A percentile compares a stretch with the other conserved stretches of the same genome.
Evolutionary conservation across 2,329 filamentous ascomycete genomes (phyloP).

Genomic region (Pseudogymnoascus sp.): DNA sequence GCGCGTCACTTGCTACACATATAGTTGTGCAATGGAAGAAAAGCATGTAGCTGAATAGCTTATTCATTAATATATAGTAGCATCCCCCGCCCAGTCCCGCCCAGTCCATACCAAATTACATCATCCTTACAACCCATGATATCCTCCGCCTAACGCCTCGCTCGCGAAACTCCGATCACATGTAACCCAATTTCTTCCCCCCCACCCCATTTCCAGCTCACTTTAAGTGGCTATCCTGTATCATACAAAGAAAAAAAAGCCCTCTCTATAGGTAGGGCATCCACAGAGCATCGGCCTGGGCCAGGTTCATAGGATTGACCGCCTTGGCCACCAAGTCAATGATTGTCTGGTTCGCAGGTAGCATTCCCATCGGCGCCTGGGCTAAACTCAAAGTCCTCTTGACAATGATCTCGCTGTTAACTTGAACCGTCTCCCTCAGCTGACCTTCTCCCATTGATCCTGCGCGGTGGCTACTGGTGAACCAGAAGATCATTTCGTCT

Average conservation of each 20-base stretch:
- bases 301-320: conserved; percentile 84
- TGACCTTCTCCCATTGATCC: conserved; percentile 53
- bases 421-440: conserved; percentile 67
- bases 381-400: conserved; percentile 84
- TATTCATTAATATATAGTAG: conserved; percentile 8
- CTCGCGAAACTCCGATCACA: conserved; percentile 6
- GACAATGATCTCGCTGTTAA: conserved; percentile 85
- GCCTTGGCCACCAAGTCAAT: conserved; percentile 91
- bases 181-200: conserved; percentile 1
- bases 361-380: conserved; percentile 61
- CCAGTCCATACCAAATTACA: background rate
- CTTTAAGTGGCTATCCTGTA: background rate
- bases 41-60: background rate
- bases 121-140: background rate
- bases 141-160: background rate
- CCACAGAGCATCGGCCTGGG: conserved; percentile 87
- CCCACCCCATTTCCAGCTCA: background rate
- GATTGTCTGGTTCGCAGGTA: conserved; percentile 94
- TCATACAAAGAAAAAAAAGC: background rate
- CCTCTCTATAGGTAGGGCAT: conserved; percentile 77
- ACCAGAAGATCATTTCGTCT: conserved; percentile 98
- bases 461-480: conserved; percentile 67
- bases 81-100: background rate
- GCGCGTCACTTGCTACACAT: background rate
- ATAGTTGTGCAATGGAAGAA: background rate